phyloP scores from a whole-genome alignment of 345 rosid genomes.

The Hirschfeldia incana region DNA sequence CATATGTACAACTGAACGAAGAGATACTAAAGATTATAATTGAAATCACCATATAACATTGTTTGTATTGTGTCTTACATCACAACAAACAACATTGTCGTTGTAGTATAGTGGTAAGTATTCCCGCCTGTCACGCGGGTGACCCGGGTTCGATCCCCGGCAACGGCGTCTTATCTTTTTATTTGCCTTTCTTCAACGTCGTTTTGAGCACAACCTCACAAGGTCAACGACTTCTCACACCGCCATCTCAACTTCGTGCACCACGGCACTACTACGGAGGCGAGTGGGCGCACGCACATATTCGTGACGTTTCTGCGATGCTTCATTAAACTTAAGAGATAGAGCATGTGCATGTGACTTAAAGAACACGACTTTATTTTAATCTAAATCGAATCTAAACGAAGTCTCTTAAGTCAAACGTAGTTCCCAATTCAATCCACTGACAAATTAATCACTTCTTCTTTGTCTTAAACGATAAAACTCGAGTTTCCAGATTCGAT shows the following conservation, averaged over 20 bases:
- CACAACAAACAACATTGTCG: slow-evolving; percentile 49
- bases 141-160: slow-evolving; percentile 99
- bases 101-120: slow-evolving; percentile 96
- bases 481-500: slow-evolving; percentile 20
- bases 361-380: slow-evolving; percentile 11
- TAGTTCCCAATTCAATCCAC: slow-evolving; percentile 6
- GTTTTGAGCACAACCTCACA: background rate
- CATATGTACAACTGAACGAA: too few species aligned
- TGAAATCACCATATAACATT: background rate
- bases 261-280: background rate
- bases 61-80: too few species aligned
- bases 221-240: background rate
- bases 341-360: slow-evolving; percentile 34
- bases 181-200: background rate
- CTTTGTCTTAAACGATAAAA: background rate
- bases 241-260: background rate
- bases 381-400: slow-evolving; percentile 7
- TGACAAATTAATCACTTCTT: slow-evolving; percentile 18
- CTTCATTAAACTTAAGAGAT: background rate
- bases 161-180: slow-evolving; percentile 71
- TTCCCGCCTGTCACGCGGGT: slow-evolving; percentile 96
- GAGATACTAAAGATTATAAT: too few species aligned
- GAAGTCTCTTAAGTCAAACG: slow-evolving; percentile 18
- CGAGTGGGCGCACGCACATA: background rate
- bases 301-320: background rate